Percentiles rank a stretch among this genome's conserved stretches.
phyloP scores from a whole-genome alignment of 2,329 filamentous ascomycete species.

The Paecilomyces sp. region DNA sequence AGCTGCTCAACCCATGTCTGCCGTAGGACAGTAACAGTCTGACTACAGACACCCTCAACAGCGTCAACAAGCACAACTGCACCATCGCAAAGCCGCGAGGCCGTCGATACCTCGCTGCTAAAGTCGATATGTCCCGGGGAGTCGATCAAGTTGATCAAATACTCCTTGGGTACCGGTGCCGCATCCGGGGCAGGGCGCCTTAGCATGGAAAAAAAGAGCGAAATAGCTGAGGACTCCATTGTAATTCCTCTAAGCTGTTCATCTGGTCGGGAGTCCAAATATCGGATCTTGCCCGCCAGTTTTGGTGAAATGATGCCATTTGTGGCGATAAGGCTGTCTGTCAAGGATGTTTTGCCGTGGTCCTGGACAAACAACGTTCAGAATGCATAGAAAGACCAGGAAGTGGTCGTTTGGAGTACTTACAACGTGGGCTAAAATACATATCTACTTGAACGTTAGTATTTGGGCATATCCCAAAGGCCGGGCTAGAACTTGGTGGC shows the following conservation, averaged over 20 bases:
- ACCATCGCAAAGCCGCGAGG: slow-evolving; percentile 87
- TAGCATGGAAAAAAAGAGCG: slow-evolving; percentile 88
- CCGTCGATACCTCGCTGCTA: slow-evolving; percentile 94
- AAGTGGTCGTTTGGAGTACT: slow-evolving; percentile 20
- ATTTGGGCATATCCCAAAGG: slow-evolving; percentile 14
- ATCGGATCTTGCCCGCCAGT: slow-evolving; percentile 93
- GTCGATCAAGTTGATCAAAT: slow-evolving; percentile 94
- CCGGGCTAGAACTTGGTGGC: slow-evolving; percentile 12
- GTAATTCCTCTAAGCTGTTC: slow-evolving; percentile 95
- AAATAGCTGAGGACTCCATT: slow-evolving; percentile 99
- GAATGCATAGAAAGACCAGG: not conserved
- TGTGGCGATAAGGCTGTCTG: slow-evolving; percentile 90
- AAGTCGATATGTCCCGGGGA: slow-evolving; percentile 98
- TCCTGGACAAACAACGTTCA: slow-evolving; percentile 48
- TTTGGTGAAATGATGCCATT: slow-evolving; percentile 99
- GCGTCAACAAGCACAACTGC: slow-evolving; percentile 92
- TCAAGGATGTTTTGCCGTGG: slow-evolving; percentile 96
- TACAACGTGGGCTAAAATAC: slow-evolving; percentile 87
- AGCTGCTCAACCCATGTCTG: slow-evolving; percentile 95
- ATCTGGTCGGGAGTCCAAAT: slow-evolving; percentile 91
- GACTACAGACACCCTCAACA: slow-evolving; percentile 95
- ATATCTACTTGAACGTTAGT: slow-evolving; percentile 58
- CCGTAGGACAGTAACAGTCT: slow-evolving; percentile 91
- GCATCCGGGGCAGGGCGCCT: slow-evolving; percentile 64
- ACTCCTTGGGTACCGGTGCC: slow-evolving; percentile 70